Evolutionary conservation across 805 yeast genomes (phyloP).

Genomic region (Metschnikowia noctiluminum): DNA sequence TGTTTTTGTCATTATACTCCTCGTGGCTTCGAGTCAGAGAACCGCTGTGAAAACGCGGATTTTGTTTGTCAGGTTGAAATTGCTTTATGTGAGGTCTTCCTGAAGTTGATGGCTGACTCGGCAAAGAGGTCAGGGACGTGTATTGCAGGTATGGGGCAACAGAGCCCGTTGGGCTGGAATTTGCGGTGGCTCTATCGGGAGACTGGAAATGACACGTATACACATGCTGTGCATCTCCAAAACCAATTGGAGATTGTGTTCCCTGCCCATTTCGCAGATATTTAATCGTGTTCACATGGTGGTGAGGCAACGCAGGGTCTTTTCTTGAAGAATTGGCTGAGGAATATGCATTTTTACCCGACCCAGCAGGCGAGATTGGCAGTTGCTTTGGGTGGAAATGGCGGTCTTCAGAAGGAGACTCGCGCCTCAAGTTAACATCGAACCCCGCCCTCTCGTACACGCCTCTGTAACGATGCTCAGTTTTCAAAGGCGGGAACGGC

Average conservation of each 20-base stretch:
- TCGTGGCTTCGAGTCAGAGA: not conserved
- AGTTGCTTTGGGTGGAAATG: not conserved
- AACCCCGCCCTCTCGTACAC: constrained; percentile 84
- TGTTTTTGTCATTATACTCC: constrained; percentile 9
- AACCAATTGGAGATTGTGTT: not conserved
- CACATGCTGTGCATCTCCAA: not conserved
- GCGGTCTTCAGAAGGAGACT: constrained; percentile 6
- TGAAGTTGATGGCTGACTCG: not conserved
- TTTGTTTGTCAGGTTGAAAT: constrained; percentile 4
- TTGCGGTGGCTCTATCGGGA: not conserved
- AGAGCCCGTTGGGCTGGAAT: not conserved
- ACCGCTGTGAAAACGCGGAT: constrained; percentile 1
- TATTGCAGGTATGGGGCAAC: not conserved
- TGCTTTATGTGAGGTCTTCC: constrained; percentile 1
- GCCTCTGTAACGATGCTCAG: constrained; percentile 58
- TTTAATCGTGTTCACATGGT: not conserved
- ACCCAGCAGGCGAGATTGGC: constrained; percentile 1
- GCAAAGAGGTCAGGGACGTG: constrained; percentile 3
- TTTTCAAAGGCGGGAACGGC: constrained; percentile 69
- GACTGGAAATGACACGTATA: constrained; percentile 2
- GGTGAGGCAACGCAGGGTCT: not conserved
- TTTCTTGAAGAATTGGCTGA: not conserved
- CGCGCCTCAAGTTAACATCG: constrained; percentile 38
- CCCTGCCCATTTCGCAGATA: not conserved
- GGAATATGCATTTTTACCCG: constrained; percentile 1